A percentile compares a stretch with the other conserved stretches of the same genome.
These are phyloP conservation scores for Mycena vulgaris DNA, from an alignment of 768 basidiomycete species.

Conservation along the genomic window DNA sequence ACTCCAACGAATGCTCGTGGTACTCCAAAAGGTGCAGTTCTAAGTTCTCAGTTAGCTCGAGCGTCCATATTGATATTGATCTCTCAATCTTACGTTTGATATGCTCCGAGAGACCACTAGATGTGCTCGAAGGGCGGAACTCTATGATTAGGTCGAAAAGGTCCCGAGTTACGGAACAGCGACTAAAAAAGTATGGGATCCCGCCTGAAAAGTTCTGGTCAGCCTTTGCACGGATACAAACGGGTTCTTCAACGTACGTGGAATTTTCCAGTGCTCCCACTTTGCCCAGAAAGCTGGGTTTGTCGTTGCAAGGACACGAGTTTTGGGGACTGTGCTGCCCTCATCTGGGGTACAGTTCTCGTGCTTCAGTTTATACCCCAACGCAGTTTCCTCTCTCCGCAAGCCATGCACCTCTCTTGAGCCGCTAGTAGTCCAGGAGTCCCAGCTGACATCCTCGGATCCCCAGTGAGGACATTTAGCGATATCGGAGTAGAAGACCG, in stretches of 20 bases:
- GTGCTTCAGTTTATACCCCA: slow-evolving; percentile 37
- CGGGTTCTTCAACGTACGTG: slow-evolving; percentile 24
- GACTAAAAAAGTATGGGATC: slow-evolving; percentile 1
- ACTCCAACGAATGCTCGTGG: slow-evolving; percentile 33
- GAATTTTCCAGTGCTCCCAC: slow-evolving; percentile 41
- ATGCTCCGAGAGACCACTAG: slow-evolving; percentile 40
- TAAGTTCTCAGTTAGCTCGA: neutral
- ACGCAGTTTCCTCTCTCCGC: slow-evolving; percentile 26
- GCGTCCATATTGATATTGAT: slow-evolving; percentile 3
- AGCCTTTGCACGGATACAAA: neutral
- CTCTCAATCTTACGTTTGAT: slow-evolving; percentile 38
- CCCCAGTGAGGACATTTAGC: slow-evolving; percentile 37
- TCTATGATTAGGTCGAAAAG: slow-evolving; percentile 45
- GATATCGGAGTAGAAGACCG: slow-evolving; percentile 34
- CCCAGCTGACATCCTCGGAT: neutral
- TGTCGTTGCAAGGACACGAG: slow-evolving; percentile 31
- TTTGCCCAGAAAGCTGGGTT: slow-evolving; percentile 40
- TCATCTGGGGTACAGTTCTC: slow-evolving; percentile 28
- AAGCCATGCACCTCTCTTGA: slow-evolving; percentile 42
- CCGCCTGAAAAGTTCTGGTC: neutral
- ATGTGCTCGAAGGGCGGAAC: slow-evolving; percentile 37
- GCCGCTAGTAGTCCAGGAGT: neutral
- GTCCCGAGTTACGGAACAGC: slow-evolving; percentile 37
- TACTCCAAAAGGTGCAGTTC: slow-evolving; percentile 46
- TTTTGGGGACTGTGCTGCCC: neutral